Base-by-base conservation (phyloP, 495 filamentous ascomycete genomes). In the Aspergillus baeticus region DNA sequence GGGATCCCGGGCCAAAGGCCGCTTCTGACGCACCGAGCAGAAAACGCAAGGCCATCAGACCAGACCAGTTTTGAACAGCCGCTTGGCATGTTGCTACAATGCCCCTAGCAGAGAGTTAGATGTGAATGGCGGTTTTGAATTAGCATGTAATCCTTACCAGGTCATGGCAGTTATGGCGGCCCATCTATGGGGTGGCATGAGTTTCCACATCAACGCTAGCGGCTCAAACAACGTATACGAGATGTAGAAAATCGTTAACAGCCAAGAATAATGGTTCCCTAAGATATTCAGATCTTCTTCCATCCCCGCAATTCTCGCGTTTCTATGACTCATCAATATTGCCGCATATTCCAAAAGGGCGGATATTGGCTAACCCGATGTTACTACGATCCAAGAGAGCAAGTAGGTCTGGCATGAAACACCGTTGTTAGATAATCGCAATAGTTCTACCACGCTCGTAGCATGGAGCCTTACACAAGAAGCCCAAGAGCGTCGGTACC, bases 191-290 rank as follows among this genome's bases (percentile, higher is more conserved):
- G 82, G 82, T 13, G 82, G 81, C 41, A 87, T 67, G 15, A 87
- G 63, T 63, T 89, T 89, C 82, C 86, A 92, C 81, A 89, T 86
- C 26, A 91, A 58, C 0, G 83, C 82, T 44, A 80, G 73, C 72
- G 85, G 86, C 70, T 91, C 86, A 54, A 90, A 91, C 10, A 85
- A 33, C 26, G 83, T 82, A 41, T 77, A 75, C 18, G 76, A 65
- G 14, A 81, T 87, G 63, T 92, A 92, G 63, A 92, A 94, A 33
- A 90, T 86, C 0, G 87, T 91, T 42, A 92, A 70, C 15, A 92
- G 75, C 89, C 89, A 95, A 60, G 86, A 67, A 54, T 87, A 87
- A 35, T 70, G 66, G 11, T 76, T 71, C 18, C 79, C 73, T 2
- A 66, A 63, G 15, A 87, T 72, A 22, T 72, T 41, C 14, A 87